These are phyloP conservation scores for Apiosordaria backusii DNA, from an alignment of 495 filamentous ascomycete species.

Conservation along the genomic window DNA sequence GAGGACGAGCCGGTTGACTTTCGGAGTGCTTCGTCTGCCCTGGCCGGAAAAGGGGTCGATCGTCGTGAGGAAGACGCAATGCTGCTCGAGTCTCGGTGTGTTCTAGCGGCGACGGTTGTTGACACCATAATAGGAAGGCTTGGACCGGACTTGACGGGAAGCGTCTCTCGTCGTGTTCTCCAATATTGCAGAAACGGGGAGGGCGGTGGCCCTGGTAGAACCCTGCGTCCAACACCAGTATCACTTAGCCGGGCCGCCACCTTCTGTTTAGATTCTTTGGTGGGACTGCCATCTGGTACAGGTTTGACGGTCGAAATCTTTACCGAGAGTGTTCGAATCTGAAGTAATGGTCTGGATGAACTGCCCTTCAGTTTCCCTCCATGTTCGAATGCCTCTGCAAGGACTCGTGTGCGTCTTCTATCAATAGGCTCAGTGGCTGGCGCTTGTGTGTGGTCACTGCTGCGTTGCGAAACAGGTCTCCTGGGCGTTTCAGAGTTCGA, in stretches of 20 bases:
- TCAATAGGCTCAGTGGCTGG: background rate
- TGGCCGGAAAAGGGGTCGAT: background rate
- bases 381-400: background rate
- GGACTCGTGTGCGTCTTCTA: background rate
- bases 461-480: background rate
- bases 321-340: conserved; percentile 18
- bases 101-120: conserved; percentile 21
- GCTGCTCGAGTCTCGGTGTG: conserved; percentile 1
- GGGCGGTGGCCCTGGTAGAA: conserved; percentile 4
- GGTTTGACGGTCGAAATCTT: conserved; percentile 17
- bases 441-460: background rate
- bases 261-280: background rate
- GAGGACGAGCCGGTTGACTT: conserved; percentile 6
- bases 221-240: background rate
- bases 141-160: conserved; percentile 8
- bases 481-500: background rate
- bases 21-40: background rate
- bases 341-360: conserved; percentile 7
- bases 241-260: background rate
- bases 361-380: conserved; percentile 3
- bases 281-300: background rate
- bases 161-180: conserved; percentile 13
- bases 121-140: conserved; percentile 24
- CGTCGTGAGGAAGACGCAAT: conserved; percentile 1
- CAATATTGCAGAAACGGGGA: conserved; percentile 15